Evolutionary conservation across 192 early-diverging fungal species (phyloP).

Genomic region (Backusella circina): DNA sequence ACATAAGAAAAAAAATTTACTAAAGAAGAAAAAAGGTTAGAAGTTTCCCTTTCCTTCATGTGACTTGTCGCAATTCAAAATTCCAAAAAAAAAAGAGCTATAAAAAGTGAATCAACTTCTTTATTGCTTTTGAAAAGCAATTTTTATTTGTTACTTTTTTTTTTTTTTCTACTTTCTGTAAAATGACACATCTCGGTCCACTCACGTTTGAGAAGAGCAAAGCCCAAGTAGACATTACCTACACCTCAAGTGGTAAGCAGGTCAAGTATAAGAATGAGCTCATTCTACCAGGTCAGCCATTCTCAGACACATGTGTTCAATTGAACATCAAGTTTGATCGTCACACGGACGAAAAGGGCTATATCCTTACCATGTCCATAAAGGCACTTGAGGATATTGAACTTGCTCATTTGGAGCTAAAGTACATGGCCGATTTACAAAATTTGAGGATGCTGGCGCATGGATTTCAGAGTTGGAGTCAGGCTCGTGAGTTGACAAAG

Average conservation of each 20-base stretch:
- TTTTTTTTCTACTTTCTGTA: neutral
- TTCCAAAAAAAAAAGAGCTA: neutral
- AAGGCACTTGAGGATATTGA: constrained; percentile 13
- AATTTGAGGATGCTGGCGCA: constrained; percentile 39
- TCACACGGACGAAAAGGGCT: constrained; percentile 1
- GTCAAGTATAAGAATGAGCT: neutral
- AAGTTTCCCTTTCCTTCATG: neutral
- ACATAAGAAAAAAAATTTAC: neutral
- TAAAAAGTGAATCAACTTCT: neutral
- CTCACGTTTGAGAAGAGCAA: neutral
- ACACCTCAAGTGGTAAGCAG: neutral
- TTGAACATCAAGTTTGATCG: constrained; percentile 3
- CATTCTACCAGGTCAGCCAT: neutral
- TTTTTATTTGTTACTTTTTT: neutral
- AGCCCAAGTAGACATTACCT: neutral
- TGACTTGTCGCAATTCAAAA: neutral
- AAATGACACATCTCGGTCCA: neutral
- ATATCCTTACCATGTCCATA: constrained; percentile 9
- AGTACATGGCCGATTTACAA: constrained; percentile 12
- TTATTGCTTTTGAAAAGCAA: neutral
- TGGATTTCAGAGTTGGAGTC: constrained; percentile 52
- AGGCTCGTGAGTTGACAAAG: constrained; percentile 27
- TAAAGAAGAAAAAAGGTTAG: neutral
- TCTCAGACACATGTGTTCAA: neutral
- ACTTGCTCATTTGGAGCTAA: constrained; percentile 19